phyloP scores from a whole-genome alignment of 2,329 filamentous ascomycete species.

The Epicoccum sorghinum region DNA sequence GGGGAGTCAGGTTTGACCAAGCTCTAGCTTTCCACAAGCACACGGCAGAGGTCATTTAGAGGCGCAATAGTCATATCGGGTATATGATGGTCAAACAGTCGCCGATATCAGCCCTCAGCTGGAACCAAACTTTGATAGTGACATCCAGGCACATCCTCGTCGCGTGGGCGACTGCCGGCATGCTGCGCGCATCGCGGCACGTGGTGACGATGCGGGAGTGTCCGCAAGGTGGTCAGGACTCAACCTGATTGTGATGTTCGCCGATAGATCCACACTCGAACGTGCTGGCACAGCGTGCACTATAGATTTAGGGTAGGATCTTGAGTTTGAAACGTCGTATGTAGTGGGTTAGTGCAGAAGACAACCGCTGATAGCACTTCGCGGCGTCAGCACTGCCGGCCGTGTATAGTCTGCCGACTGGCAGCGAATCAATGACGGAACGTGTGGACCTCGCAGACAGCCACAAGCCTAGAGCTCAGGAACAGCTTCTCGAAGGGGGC shows the following conservation, averaged over 20 bases:
- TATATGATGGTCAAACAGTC: not conserved
- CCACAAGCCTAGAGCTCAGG: not conserved
- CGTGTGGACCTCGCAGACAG: conserved; percentile 9
- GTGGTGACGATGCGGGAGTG: conserved; percentile 11
- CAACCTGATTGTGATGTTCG: not conserved
- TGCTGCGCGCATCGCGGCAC: conserved; percentile 17
- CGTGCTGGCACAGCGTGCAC: not conserved
- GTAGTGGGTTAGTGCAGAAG: conserved; percentile 2
- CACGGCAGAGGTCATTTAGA: not conserved
- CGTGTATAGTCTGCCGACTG: conserved; percentile 1
- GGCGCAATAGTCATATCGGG: not conserved
- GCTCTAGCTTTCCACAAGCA: not conserved
- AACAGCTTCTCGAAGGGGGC: conserved; percentile 6
- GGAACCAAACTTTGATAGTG: conserved; percentile 1
- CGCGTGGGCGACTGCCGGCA: conserved; percentile 11
- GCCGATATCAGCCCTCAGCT: not conserved
- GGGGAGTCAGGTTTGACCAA: not conserved
- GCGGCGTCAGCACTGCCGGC: conserved; percentile 5
- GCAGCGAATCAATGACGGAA: conserved; percentile 9
- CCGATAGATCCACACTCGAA: not conserved
- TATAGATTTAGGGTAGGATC: not conserved
- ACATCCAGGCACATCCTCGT: conserved; percentile 10
- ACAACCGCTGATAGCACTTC: not conserved
- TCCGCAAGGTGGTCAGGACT: not conserved
- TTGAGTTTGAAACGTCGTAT: conserved; percentile 8